phyloP scores from a whole-genome alignment of 176 grass and related monocot genomes.

The Phoenix roebelenii region DNA sequence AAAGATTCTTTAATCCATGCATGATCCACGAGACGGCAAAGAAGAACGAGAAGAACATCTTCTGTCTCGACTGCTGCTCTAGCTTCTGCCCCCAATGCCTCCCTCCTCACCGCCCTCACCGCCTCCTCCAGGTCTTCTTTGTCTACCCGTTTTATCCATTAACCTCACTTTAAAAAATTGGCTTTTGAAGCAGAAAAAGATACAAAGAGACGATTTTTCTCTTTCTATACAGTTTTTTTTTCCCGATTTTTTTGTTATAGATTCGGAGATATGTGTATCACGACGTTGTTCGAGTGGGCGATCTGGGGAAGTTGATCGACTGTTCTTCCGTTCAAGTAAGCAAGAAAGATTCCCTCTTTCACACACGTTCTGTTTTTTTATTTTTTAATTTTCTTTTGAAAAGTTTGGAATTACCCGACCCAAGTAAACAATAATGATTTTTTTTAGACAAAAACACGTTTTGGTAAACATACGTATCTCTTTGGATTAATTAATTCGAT shows the following conservation, averaged over 20 bases:
- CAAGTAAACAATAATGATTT: no score
- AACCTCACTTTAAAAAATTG: no score
- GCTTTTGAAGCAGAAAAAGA: no score
- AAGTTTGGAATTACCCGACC: no score
- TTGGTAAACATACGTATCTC: no score
- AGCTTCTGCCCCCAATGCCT: constrained; percentile 20
- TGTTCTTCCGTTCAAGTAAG: constrained; percentile 23
- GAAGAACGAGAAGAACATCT: constrained; percentile 29
- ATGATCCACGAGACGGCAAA: constrained; percentile 16
- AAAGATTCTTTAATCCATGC: constrained; percentile 18
- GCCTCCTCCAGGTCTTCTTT: constrained; percentile 5
- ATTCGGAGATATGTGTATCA: constrained; percentile 23
- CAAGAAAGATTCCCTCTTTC: no score
- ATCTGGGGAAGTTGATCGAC: constrained; percentile 25
- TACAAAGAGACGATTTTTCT: no score
- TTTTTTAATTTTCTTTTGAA: no score
- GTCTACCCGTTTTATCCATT: no score
- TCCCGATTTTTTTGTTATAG: background rate
- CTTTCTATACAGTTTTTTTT: background rate
- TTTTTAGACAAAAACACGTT: no score
- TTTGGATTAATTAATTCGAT: no score
- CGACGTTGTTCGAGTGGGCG: constrained; percentile 17
- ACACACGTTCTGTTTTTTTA: no score
- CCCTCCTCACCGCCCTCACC: constrained; percentile 13
- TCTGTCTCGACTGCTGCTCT: constrained; percentile 19